Evolutionary conservation across 441 rosid genomes (phyloP).

Genomic region (Erysimum cheiri): DNA sequence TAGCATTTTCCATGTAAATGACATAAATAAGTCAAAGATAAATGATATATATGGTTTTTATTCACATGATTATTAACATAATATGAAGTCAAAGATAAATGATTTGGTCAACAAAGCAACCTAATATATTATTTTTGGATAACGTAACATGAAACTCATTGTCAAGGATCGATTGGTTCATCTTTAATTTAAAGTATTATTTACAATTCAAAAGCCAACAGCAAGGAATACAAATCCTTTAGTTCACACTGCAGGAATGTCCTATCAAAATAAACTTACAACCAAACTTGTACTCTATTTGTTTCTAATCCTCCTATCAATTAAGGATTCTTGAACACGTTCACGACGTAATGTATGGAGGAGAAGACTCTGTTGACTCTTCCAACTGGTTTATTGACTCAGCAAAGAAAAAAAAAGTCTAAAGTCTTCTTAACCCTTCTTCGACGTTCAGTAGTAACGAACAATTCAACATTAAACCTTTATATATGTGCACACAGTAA

Average conservation of each 20-base stretch:
- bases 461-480: background rate
- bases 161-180: background rate
- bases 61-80: conserved; percentile 1
- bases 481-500: background rate
- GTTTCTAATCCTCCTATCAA: background rate
- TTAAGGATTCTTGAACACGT: background rate
- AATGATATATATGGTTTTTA: conserved; percentile 7
- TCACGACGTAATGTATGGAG: background rate
- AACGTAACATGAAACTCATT: conserved; percentile 8
- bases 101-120: conserved; percentile 40
- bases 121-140: conserved; percentile 28
- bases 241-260: background rate
- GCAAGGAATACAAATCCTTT: background rate
- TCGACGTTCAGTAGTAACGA: background rate
- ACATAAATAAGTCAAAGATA: background rate
- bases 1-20: background rate
- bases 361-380: conserved; percentile 20
- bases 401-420: background rate
- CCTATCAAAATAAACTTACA: background rate
- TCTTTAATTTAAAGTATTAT: background rate
- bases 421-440: conserved; percentile 6
- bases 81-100: conserved; percentile 36
- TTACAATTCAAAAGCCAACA: background rate
- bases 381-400: conserved; percentile 21
- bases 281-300: conserved; percentile 4